Conservation (phyloP, 192 early-diverging fungal species). For the Coemansia reversa region DNA sequence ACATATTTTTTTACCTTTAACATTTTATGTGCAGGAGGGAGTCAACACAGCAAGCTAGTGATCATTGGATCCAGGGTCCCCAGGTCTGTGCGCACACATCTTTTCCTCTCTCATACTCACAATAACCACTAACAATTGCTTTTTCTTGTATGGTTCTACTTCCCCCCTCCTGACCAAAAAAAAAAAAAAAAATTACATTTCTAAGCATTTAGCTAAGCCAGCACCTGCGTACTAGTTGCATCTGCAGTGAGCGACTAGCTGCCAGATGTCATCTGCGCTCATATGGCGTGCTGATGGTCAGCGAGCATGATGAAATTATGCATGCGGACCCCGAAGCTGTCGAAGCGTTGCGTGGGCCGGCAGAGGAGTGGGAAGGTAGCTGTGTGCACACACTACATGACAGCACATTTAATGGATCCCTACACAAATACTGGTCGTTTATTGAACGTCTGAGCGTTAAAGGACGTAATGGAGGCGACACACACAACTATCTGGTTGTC, state of each 20-base stretch:
- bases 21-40: too few species aligned
- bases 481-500: slow-evolving; percentile 41
- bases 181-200: not conserved
- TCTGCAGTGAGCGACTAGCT: slow-evolving; percentile 19
- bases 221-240: slow-evolving; percentile 26
- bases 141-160: too few species aligned
- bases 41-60: too few species aligned
- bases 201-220: slow-evolving; percentile 22
- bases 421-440: slow-evolving; percentile 31
- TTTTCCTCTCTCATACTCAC: too few species aligned
- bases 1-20: too few species aligned
- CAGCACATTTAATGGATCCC: slow-evolving; percentile 11
- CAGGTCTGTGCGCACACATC: too few species aligned
- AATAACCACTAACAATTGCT: too few species aligned
- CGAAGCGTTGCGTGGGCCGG: slow-evolving; percentile 39
- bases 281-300: slow-evolving; percentile 39
- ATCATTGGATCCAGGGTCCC: too few species aligned
- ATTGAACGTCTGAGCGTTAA: slow-evolving; percentile 26
- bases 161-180: too few species aligned
- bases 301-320: slow-evolving; percentile 20
- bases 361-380: slow-evolving; percentile 33
- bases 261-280: slow-evolving; percentile 46
- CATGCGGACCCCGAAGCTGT: slow-evolving; percentile 44
- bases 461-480: slow-evolving; percentile 8
- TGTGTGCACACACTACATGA: slow-evolving; percentile 21